Conservation (phyloP, 768 basidiomycete genomes). For the Hortiboletus flavorubellus region DNA sequence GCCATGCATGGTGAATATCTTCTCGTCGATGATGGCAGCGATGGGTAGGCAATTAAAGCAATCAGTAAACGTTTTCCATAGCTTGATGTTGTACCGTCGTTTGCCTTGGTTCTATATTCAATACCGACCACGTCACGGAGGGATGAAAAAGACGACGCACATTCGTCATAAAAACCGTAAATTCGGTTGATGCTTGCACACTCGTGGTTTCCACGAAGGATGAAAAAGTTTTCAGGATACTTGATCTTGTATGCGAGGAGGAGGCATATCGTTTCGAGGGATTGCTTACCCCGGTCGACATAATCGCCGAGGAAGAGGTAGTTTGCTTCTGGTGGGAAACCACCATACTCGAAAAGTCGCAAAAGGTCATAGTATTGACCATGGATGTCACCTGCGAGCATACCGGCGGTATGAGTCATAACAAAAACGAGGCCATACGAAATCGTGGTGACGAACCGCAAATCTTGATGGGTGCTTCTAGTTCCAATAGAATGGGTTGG, state of each 20-base stretch:
- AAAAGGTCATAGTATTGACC: constrained; percentile 99
- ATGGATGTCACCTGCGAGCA: constrained; percentile 85
- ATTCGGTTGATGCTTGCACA: constrained; percentile 99
- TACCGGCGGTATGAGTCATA: constrained; percentile 23
- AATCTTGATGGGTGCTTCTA: constrained; percentile 99
- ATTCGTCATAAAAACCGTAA: constrained; percentile 99
- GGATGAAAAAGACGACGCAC: constrained; percentile 46
- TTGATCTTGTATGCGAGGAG: constrained; percentile 99
- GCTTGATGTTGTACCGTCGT: constrained; percentile 99
- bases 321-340: constrained; percentile 99
- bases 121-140: background rate
- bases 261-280: constrained; percentile 98
- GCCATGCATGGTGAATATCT: constrained; percentile 99
- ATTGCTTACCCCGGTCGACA: constrained; percentile 98
- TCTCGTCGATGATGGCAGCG: constrained; percentile 99
- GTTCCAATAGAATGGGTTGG: constrained; percentile 95
- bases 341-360: constrained; percentile 97
- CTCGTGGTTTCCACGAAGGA: constrained; percentile 97
- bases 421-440: constrained; percentile 4
- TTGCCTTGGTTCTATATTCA: constrained; percentile 63
- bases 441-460: constrained; percentile 65
- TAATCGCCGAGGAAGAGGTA: constrained; percentile 99
- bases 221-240: constrained; percentile 99
- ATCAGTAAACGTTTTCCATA: constrained; percentile 99
- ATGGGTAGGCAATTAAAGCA: constrained; percentile 99